A percentile compares a stretch with the other conserved stretches of the same genome.
phyloP scores from a whole-genome alignment of 208 protist species.

The Wallacemonas collosoma region DNA sequence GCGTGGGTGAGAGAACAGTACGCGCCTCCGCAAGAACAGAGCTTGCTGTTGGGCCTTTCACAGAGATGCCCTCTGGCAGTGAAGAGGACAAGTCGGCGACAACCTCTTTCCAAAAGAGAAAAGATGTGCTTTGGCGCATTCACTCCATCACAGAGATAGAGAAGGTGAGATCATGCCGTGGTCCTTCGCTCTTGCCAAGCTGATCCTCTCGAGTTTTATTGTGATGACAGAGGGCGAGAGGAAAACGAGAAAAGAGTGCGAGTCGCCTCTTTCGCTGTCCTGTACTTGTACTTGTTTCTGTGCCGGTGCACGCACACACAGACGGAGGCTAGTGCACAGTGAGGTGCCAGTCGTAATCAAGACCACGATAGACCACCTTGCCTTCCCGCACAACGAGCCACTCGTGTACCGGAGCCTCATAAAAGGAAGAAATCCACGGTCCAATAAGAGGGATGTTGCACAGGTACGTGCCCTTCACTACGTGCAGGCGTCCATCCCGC shows the following conservation, averaged over 20 bases:
- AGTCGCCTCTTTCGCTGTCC: too few species aligned
- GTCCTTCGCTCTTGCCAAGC: too few species aligned
- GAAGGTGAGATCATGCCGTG: too few species aligned
- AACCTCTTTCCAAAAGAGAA: too few species aligned
- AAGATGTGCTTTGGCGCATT: too few species aligned
- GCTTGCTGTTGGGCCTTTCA: too few species aligned
- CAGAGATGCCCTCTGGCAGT: too few species aligned
- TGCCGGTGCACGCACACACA: neutral
- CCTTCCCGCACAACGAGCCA: slow-evolving; percentile 73
- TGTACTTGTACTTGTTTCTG: neutral
- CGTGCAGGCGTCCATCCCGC: slow-evolving; percentile 68
- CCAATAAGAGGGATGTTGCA: slow-evolving; percentile 54
- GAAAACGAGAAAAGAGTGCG: neutral
- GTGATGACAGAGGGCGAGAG: neutral
- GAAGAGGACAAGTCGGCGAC: too few species aligned
- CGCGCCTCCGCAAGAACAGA: too few species aligned
- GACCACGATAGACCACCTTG: slow-evolving; percentile 68
- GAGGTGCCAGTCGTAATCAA: slow-evolving; percentile 74
- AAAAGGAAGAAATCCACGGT: slow-evolving; percentile 54
- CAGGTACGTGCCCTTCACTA: slow-evolving; percentile 41
- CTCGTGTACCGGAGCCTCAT: slow-evolving; percentile 65
- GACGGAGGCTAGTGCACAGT: neutral
- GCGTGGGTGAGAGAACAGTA: too few species aligned
- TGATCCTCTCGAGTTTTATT: neutral
- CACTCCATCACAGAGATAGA: too few species aligned